Conservation (phyloP, 768 basidiomycete species). For the Psilocybe subaeruginosa region DNA sequence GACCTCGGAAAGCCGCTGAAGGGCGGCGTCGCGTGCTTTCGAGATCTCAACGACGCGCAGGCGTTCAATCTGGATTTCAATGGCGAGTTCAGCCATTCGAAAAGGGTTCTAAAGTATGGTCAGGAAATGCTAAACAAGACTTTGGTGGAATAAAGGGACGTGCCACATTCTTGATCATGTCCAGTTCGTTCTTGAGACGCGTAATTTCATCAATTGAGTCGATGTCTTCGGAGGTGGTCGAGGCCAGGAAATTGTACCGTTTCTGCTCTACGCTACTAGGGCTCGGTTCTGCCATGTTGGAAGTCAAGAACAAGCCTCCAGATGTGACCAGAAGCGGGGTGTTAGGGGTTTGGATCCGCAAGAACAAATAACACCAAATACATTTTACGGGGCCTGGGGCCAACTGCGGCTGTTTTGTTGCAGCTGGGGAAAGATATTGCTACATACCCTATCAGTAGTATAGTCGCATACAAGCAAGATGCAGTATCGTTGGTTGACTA, state of each 20-base stretch:
- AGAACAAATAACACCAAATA: too few relatives aligned
- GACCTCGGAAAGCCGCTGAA: constrained; percentile 60
- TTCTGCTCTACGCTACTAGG: constrained; percentile 13
- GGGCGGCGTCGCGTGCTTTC: constrained; percentile 63
- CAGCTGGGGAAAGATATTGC: too few relatives aligned
- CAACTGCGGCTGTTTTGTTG: too few relatives aligned
- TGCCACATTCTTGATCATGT: constrained; percentile 21
- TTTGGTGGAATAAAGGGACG: constrained; percentile 12
- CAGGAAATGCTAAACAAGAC: background rate
- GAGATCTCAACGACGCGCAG: constrained; percentile 58
- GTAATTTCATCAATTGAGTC: constrained; percentile 17
- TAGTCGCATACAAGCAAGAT: too few relatives aligned
- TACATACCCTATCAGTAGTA: too few relatives aligned
- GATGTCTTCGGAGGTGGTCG: background rate
- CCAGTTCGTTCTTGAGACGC: constrained; percentile 24
- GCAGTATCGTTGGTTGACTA: too few relatives aligned
- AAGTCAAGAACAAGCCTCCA: constrained; percentile 1
- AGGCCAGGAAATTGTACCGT: constrained; percentile 12
- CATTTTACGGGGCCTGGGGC: too few relatives aligned
- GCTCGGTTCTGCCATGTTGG: constrained; percentile 17
- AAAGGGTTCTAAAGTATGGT: constrained; percentile 41
- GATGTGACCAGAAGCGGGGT: too few relatives aligned
- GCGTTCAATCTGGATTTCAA: constrained; percentile 58
- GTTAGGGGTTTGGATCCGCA: too few relatives aligned
- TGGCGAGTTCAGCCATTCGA: constrained; percentile 51